Evolutionary conservation across 1,139 yeast species (phyloP).

Genomic region (Trichomonascaceae sp.): DNA sequence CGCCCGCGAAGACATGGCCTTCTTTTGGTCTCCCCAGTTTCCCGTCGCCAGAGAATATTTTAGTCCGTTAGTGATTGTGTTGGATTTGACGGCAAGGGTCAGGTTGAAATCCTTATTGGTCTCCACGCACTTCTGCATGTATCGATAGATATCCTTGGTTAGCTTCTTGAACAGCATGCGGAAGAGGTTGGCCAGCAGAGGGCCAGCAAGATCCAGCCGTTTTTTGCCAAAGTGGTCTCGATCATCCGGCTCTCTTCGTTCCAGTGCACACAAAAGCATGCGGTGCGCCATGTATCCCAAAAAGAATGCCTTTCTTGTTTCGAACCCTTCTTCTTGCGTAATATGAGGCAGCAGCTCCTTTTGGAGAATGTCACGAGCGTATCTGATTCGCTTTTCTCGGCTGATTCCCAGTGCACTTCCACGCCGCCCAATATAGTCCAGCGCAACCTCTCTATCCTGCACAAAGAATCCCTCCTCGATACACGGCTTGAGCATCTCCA

Average conservation of each 20-base stretch:
- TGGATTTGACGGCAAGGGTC: conserved; percentile 92
- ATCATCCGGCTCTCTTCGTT: conserved; percentile 95
- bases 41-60: conserved; percentile 97
- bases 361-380: conserved; percentile 91
- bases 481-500: conserved; percentile 97
- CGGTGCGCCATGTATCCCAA: conserved; percentile 97
- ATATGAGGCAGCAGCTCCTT: conserved; percentile 94
- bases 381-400: conserved; percentile 95
- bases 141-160: conserved; percentile 88
- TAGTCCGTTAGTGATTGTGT: conserved; percentile 93
- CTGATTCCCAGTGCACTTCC: conserved; percentile 88
- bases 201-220: conserved; percentile 97
- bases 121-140: conserved; percentile 98
- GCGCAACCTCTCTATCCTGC: conserved; percentile 95
- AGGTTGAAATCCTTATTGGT: conserved; percentile 93
- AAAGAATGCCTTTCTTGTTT: conserved; percentile 92
- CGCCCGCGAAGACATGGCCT: conserved; percentile 97
- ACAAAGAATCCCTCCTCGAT: conserved; percentile 98
- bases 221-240: conserved; percentile 99
- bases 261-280: conserved; percentile 85
- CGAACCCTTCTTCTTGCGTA: conserved; percentile 95
- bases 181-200: conserved; percentile 87
- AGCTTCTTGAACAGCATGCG: conserved; percentile 87
- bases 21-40: conserved; percentile 99
- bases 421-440: conserved; percentile 97